These are phyloP conservation scores for Kwoniella heveanensis DNA, from an alignment of 768 basidiomycete genomes.

Conservation along the genomic window DNA sequence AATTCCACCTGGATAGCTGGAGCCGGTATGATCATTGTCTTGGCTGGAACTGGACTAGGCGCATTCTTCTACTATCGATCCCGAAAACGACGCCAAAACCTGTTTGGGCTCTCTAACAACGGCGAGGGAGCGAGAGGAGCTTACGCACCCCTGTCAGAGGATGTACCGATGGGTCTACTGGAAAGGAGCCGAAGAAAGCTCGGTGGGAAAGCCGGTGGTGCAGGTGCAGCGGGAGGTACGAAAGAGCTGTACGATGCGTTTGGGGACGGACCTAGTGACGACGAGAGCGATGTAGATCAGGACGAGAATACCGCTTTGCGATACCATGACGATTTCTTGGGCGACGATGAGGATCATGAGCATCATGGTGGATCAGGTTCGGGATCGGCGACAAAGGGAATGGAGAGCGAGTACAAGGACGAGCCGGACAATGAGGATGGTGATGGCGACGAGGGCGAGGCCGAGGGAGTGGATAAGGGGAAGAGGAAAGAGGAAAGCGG, in stretches of 20 bases:
- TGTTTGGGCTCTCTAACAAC: constrained; percentile 62
- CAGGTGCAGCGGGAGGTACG: constrained; percentile 59
- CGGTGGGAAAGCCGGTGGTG: constrained; percentile 52
- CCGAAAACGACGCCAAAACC: constrained; percentile 55
- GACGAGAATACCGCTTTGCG: constrained; percentile 72
- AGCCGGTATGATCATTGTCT: constrained; percentile 72
- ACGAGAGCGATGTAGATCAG: constrained; percentile 60
- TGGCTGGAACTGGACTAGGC: constrained; percentile 71
- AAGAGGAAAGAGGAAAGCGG: constrained; percentile 25
- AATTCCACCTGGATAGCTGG: constrained; percentile 88
- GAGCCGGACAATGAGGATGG: constrained; percentile 20
- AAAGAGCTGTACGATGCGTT: constrained; percentile 97
- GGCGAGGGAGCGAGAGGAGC: constrained; percentile 49
- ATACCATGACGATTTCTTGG: constrained; percentile 79
- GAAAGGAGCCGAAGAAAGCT: constrained; percentile 58
- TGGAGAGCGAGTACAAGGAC: constrained; percentile 25
- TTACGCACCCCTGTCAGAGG: constrained; percentile 60
- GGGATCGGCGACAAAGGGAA: background rate
- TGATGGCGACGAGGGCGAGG: constrained; percentile 9
- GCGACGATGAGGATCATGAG: constrained; percentile 64
- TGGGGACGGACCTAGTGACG: constrained; percentile 76
- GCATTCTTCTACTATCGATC: constrained; percentile 80
- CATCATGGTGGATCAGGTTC: background rate
- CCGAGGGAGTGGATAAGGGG: constrained; percentile 10
- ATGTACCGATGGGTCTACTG: constrained; percentile 75